Evolutionary conservation across 2,329 filamentous ascomycete species (phyloP).

Genomic region (Aspergillus versicolor): DNA sequence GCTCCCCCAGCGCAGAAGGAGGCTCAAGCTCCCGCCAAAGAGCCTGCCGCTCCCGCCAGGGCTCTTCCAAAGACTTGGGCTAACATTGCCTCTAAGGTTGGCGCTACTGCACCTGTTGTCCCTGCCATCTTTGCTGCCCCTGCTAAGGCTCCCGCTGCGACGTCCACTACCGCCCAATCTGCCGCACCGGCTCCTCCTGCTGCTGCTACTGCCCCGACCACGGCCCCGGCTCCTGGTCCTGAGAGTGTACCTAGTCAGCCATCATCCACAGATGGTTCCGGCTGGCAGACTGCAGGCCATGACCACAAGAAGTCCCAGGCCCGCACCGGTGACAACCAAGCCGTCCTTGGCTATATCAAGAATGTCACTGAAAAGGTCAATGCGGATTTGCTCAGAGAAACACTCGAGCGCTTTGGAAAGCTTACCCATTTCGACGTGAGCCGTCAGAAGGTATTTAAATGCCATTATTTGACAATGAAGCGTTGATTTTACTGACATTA

Average conservation of each 20-base stretch:
- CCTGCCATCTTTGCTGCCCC: conserved; percentile 34
- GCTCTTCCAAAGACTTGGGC: conserved; percentile 66
- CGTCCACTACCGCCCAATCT: conserved; percentile 34
- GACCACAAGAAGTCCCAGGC: conserved; percentile 82
- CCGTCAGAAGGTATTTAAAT: conserved; percentile 69
- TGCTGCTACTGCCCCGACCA: conserved; percentile 19
- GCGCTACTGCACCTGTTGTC: conserved; percentile 39
- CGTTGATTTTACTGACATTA: not conserved
- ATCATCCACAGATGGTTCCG: conserved; percentile 63
- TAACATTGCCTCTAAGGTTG: conserved; percentile 54
- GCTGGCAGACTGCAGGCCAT: conserved; percentile 83
- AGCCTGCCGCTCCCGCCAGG: conserved; percentile 42
- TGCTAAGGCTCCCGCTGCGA: conserved; percentile 33
- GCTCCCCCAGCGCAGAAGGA: conserved; percentile 47
- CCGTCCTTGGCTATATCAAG: conserved; percentile 86
- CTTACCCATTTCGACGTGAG: conserved; percentile 64
- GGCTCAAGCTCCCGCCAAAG: conserved; percentile 53
- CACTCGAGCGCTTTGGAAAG: conserved; percentile 68
- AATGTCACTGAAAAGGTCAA: conserved; percentile 89
- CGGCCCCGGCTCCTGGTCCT: conserved; percentile 38
- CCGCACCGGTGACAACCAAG: conserved; percentile 69
- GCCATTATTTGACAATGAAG: not conserved
- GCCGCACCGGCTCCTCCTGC: conserved; percentile 28
- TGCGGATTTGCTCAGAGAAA: conserved; percentile 67
- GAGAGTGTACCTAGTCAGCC: conserved; percentile 71